Base-by-base conservation (phyloP, 352 stramenopile species). In the Globisporangium megalacanthum region DNA sequence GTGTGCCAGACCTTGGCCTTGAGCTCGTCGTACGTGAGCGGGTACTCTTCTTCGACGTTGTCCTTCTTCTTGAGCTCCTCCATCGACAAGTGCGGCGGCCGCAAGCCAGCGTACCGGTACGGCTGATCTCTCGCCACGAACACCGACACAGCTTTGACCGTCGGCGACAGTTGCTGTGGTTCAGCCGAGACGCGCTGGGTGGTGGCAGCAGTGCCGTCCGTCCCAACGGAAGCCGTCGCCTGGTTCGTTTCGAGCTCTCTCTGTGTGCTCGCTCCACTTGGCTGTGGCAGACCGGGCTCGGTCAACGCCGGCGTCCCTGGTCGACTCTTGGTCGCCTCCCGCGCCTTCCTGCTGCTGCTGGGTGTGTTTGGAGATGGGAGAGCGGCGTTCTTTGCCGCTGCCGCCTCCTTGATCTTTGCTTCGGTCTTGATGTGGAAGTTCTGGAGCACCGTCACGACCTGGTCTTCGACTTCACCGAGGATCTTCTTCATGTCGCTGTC, bases 11-110 rank as follows among this genome's bases (percentile, higher is more conserved):
- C 82, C 64, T 90, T 89, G 46, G 77, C 72, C 68, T 94, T 94
- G 59, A 94, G 79, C 52, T 92, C 82, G 56, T 89, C 71, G 68
- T 94, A 92, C 11, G 78, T 92, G 11, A 92, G 75, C n/a, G 84
- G 82, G 49, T 94, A 94, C 55, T 90, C 82, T 58, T 94, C 82
- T 61, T 94, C 82, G 20, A 89, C 70, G 52, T 84, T 88, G 69
- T 92, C 84, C 59, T 90, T 91, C 61, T 88, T 88, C 45, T 83
- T 83, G 53, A 92, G 72, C 58, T 92, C 84, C 17, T 89, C 75
- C 29, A 90, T 65, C 0, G 82, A 90, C 59, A 94, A 63, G 25
- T 90, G 79, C 37, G 81, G 82, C 0, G 79, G 77, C 8, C 73
- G 68, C 45, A 94, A 60, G 17, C 70, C 74, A 29, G 51, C 62